A percentile compares a stretch with the other conserved stretches of the same genome.
These are phyloP conservation scores for Epipyxis sp. DNA, from an alignment of 108 stramenopile species.

Conservation along the genomic window DNA sequence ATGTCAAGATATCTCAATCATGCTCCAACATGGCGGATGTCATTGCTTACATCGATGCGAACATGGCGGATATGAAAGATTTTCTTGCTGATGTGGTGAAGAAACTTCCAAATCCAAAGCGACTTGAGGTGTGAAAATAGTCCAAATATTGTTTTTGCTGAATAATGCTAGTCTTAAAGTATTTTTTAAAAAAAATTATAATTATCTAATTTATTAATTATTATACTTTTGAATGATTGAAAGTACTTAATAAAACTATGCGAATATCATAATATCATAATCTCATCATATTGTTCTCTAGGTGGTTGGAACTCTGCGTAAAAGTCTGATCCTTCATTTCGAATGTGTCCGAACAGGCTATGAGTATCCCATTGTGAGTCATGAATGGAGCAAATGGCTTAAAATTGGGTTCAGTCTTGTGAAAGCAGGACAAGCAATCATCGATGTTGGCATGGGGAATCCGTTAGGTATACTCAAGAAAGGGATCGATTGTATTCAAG, in stretches of 20 bases:
- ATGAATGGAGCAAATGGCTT: conserved; percentile 30
- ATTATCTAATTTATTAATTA: too few relatives aligned
- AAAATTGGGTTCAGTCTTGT: conserved; percentile 25
- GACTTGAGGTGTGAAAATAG: too few relatives aligned
- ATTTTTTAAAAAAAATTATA: too few relatives aligned
- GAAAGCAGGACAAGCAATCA: conserved; percentile 31
- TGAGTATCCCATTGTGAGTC: conserved; percentile 1
- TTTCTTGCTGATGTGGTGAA: conserved; percentile 23
- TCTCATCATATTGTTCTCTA: too few relatives aligned
- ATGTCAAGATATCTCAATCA: conserved; percentile 5
- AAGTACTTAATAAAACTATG: too few relatives aligned
- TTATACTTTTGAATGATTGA: too few relatives aligned
- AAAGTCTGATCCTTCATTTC: conserved; percentile 26
- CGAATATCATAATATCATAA: too few relatives aligned
- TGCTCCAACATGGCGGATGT: conserved; percentile 31
- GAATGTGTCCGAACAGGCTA: conserved; percentile 24
- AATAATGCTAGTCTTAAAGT: too few relatives aligned
- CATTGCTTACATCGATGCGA: conserved; percentile 33
- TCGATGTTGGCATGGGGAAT: conserved; percentile 29
- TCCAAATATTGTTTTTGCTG: too few relatives aligned
- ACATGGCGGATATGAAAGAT: conserved; percentile 37
- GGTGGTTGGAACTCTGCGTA: conserved; percentile 31
- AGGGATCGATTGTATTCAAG: conserved; percentile 25
- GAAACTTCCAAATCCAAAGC: conserved; percentile 20
- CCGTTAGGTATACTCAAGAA: conserved; percentile 24